phyloP scores from a whole-genome alignment of 441 rosid species.

The Populus hybrid region DNA sequence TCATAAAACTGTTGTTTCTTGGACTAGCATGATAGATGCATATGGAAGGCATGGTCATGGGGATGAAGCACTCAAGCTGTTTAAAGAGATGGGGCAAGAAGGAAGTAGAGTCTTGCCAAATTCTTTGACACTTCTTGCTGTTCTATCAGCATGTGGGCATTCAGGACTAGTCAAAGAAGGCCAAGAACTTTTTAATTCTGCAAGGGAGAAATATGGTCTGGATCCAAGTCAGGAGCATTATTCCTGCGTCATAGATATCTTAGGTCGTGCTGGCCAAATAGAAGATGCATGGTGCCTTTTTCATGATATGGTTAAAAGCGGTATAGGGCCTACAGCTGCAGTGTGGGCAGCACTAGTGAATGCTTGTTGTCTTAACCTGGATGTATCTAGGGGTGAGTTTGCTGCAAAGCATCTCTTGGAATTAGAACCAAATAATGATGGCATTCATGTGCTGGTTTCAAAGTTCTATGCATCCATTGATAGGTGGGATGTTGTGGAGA shows the following conservation, averaged over 20 bases:
- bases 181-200: conserved; percentile 41
- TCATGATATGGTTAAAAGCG: conserved; percentile 35
- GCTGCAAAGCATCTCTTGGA: conserved; percentile 55
- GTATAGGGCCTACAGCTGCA: conserved; percentile 31
- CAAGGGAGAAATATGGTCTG: conserved; percentile 40
- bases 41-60: conserved; percentile 68
- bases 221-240: conserved; percentile 55
- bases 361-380: conserved; percentile 51
- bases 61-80: conserved; percentile 50
- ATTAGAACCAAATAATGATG: conserved; percentile 40
- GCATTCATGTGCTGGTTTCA: conserved; percentile 43
- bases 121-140: conserved; percentile 70
- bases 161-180: conserved; percentile 66
- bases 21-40: conserved; percentile 79
- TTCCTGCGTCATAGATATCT: conserved; percentile 57
- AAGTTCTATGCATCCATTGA: conserved; percentile 61
- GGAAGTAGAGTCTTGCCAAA: conserved; percentile 43
- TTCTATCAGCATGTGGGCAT: conserved; percentile 80
- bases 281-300: conserved; percentile 58
- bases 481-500: conserved; percentile 55
- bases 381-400: conserved; percentile 46
- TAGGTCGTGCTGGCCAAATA: conserved; percentile 62
- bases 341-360: conserved; percentile 54
- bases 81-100: conserved; percentile 47
- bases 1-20: conserved; percentile 56